Evolutionary conservation across 164 flowering plant species (phyloP).

Genomic region (Stephania japonica): DNA sequence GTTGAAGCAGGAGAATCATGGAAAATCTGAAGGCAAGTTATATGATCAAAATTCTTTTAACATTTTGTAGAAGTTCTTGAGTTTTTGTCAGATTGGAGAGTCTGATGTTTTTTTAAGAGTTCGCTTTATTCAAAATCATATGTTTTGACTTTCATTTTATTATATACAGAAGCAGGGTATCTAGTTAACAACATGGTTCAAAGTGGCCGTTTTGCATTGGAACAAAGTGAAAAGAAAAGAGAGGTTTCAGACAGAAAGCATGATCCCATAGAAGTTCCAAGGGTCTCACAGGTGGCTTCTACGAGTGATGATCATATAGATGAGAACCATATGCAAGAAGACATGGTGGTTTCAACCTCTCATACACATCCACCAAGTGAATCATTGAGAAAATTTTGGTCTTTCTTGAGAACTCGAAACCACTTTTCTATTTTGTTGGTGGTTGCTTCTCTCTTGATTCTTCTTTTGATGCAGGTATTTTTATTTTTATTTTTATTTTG

Average conservation of each 20-base stretch:
- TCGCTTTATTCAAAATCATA: not conserved
- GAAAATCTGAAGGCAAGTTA: conserved; percentile 37
- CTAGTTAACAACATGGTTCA: conserved; percentile 10
- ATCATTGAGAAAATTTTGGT: conserved; percentile 25
- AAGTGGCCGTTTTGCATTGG: conserved; percentile 24
- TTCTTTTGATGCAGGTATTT: conserved; percentile 81
- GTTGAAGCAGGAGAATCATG: conserved; percentile 55
- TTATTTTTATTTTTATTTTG: not conserved
- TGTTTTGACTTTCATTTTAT: not conserved
- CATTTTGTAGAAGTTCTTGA: not conserved
- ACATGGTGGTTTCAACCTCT: conserved; percentile 14
- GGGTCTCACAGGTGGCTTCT: conserved; percentile 10
- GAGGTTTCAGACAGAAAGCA: conserved; percentile 22
- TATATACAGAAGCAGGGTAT: conserved; percentile 18
- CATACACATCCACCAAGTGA: conserved; percentile 32
- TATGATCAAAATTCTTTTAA: not conserved
- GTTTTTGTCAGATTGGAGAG: not conserved
- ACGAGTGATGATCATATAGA: conserved; percentile 19
- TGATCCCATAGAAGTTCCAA: conserved; percentile 15
- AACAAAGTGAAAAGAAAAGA: conserved; percentile 17
- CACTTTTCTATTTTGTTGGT: conserved; percentile 36
- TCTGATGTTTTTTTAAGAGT: not conserved
- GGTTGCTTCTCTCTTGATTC: conserved; percentile 36
- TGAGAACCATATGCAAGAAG: conserved; percentile 16
- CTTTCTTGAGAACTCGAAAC: conserved; percentile 37